Base-by-base conservation (phyloP, 2,329 filamentous ascomycete genomes). In the Lasiodiplodia gonubiensis region DNA sequence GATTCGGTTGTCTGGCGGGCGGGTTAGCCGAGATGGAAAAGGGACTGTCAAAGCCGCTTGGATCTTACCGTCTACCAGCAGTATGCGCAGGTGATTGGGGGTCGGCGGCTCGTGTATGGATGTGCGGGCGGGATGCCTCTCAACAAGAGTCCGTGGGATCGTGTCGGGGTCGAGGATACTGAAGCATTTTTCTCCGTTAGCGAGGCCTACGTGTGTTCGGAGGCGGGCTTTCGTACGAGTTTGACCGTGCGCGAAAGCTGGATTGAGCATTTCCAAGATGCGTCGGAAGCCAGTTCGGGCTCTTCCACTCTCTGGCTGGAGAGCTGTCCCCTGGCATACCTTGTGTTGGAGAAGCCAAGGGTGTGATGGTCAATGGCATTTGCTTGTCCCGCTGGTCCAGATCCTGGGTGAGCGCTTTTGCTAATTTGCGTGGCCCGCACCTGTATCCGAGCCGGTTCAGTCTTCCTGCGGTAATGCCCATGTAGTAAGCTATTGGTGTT, bases 381-480 rank as follows among this genome's bases (percentile, higher is more conserved):
- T 33, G 53, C 27, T 37, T 51, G 14, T 60, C 46, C 23, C 54
- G 30, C 21, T 30, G 53, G 23, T 60, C 54, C 42, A 67, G 51
- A 48, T 25, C 57, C 25, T 55, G 54, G 27, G 72, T 73, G 16
- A 78, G 69, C 16, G 75, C 69, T 49, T 71, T 71, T 2, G 76
- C 75, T 16, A 78, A 52, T 53, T 78, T 78, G 42, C 73, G 71
- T 5, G 76, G 75, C 25, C 76, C 76, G 60, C 74, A 75, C n/a
- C 75, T 76, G 42, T 23, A 14, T 46, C 18, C 57, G 8, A 42
- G 52, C 72, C 48, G 30, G 23, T 8, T 49, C 2, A 4, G 27
- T 57, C 21, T 30, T 3, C 16, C 25, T 7, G 8, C 0, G 16
- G 25, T 16, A 25, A 27, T 4, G 23, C n/a, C 18, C 3, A 6